Evolutionary conservation across 1,284 basidiomycete species (phyloP).

Genomic region (Pseudozyma sp.): DNA sequence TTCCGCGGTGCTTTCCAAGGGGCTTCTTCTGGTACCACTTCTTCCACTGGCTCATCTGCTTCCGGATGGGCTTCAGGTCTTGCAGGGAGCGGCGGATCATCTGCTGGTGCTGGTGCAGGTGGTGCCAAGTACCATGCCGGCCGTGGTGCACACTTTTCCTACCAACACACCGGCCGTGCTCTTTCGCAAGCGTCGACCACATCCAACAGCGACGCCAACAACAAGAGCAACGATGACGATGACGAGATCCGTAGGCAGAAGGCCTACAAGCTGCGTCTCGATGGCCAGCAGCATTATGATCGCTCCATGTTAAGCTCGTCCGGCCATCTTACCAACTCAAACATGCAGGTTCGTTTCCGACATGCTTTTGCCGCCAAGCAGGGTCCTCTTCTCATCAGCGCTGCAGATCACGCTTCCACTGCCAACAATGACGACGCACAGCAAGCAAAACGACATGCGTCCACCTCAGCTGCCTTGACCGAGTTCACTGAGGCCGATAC

Average conservation of each 20-base stretch:
- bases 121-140: slow-evolving; percentile 64
- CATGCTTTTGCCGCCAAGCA: slow-evolving; percentile 43
- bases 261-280: slow-evolving; percentile 44
- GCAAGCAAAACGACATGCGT: slow-evolving; percentile 11
- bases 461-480: slow-evolving; percentile 14
- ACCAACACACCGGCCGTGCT: slow-evolving; percentile 55
- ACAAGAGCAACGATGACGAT: slow-evolving; percentile 52
- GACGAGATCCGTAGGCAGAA: slow-evolving; percentile 39
- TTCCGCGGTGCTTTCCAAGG: slow-evolving; percentile 53
- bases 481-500: not conserved
- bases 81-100: slow-evolving; percentile 44
- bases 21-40: slow-evolving; percentile 27
- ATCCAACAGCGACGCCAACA: slow-evolving; percentile 35
- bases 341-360: slow-evolving; percentile 49
- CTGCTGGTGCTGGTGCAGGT: slow-evolving; percentile 55
- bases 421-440: not conserved
- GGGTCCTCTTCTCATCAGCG: slow-evolving; percentile 30
- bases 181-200: slow-evolving; percentile 53
- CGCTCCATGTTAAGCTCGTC: slow-evolving; percentile 10
- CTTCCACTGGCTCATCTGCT: slow-evolving; percentile 45
- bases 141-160: slow-evolving; percentile 57
- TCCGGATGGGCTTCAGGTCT: slow-evolving; percentile 53
- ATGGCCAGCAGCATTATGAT: slow-evolving; percentile 22
- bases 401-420: slow-evolving; percentile 4
- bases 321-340: slow-evolving; percentile 36